Conservation (phyloP, 768 basidiomycete species). For the Agaricus sinodeliciosus region DNA sequence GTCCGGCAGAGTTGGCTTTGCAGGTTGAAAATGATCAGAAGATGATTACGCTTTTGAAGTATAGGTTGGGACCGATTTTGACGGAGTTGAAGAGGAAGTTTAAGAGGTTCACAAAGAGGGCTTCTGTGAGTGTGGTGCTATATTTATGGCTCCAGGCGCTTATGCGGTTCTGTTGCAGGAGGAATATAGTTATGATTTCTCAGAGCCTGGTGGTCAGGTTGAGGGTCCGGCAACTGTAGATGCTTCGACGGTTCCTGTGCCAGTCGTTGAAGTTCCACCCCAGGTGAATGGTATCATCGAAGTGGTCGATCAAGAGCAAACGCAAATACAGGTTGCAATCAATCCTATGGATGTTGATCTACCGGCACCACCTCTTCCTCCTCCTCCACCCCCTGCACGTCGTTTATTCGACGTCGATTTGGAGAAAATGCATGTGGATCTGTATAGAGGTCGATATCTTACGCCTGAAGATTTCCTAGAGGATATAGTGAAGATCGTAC, state of each 20-base stretch:
- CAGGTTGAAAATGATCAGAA: slow-evolving; percentile 81
- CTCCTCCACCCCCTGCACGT: slow-evolving; percentile 28
- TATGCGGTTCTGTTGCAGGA: slow-evolving; percentile 37
- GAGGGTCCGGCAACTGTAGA: slow-evolving; percentile 21
- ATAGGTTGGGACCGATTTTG: slow-evolving; percentile 85
- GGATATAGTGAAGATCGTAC: slow-evolving; percentile 74
- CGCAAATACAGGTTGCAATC: slow-evolving; percentile 26
- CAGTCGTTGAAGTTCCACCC: slow-evolving; percentile 27
- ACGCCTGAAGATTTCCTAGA: slow-evolving; percentile 85
- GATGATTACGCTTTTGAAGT: slow-evolving; percentile 76
- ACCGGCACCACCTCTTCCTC: not conserved
- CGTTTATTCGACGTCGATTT: slow-evolving; percentile 83
- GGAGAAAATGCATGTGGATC: slow-evolving; percentile 80
- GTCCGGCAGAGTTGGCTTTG: slow-evolving; percentile 71
- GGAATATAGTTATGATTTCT: slow-evolving; percentile 57
- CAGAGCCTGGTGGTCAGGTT: slow-evolving; percentile 13
- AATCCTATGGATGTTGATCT: slow-evolving; percentile 9
- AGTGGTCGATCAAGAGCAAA: slow-evolving; percentile 27
- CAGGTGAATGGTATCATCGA: slow-evolving; percentile 37
- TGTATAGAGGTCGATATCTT: slow-evolving; percentile 82
- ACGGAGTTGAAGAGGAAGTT: slow-evolving; percentile 88
- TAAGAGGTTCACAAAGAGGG: slow-evolving; percentile 81
- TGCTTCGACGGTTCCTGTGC: slow-evolving; percentile 16
- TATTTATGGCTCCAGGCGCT: not conserved
- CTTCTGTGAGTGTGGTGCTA: slow-evolving; percentile 45